Conservation (phyloP, 1,139 yeast species). For the Tardiomyces depauwii region DNA sequence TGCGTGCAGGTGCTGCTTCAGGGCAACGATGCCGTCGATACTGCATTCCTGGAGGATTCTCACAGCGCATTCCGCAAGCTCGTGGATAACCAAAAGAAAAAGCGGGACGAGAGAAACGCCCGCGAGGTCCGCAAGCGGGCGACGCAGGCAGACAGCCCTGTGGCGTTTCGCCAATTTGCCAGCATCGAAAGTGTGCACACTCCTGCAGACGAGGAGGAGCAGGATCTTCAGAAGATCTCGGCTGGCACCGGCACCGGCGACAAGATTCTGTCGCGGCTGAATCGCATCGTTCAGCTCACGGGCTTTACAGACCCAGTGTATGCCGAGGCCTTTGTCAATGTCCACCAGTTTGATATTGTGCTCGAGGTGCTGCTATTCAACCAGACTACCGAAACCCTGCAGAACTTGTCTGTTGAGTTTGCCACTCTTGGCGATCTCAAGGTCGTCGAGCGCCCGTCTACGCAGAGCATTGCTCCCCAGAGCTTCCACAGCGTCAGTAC, state of each 20-base stretch:
- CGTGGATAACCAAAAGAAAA: constrained; percentile 37
- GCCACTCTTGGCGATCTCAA: constrained; percentile 94
- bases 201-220: constrained; percentile 34
- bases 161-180: constrained; percentile 74
- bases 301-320: constrained; percentile 98
- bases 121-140: constrained; percentile 55
- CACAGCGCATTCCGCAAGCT: constrained; percentile 59
- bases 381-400: constrained; percentile 84
- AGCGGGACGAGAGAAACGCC: constrained; percentile 46
- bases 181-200: constrained; percentile 17
- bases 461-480: constrained; percentile 93
- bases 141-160: constrained; percentile 73
- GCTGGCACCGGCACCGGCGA: neutral
- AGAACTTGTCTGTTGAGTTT: constrained; percentile 88
- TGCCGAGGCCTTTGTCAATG: constrained; percentile 92
- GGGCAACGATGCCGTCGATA: constrained; percentile 46
- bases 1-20: constrained; percentile 72
- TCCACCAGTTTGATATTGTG: constrained; percentile 92
- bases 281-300: constrained; percentile 83
- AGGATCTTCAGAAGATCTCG: constrained; percentile 15
- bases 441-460: constrained; percentile 84
- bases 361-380: constrained; percentile 89
- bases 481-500: constrained; percentile 87
- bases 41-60: constrained; percentile 81
- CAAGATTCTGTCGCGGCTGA: constrained; percentile 53